phyloP scores from a whole-genome alignment of 2,329 filamentous ascomycete species.

The Hypoxylon sp. region DNA sequence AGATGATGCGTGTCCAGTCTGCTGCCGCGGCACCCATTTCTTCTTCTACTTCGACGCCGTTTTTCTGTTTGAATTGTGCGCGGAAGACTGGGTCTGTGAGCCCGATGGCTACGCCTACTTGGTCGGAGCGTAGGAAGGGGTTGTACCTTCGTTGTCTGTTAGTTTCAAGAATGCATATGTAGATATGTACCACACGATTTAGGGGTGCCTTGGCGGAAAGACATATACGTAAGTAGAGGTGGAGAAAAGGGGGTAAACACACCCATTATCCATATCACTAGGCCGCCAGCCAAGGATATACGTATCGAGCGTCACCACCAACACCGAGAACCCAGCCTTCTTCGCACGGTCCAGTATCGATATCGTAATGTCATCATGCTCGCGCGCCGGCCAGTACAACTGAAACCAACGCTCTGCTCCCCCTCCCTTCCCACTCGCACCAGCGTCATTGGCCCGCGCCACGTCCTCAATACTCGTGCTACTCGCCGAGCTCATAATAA shows the following conservation, averaged over 20 bases:
- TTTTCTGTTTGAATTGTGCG: constrained; percentile 42
- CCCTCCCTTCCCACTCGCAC: background rate
- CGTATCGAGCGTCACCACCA: constrained; percentile 49
- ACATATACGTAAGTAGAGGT: constrained; percentile 15
- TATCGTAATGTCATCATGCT: constrained; percentile 45
- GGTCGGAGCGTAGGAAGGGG: constrained; percentile 49
- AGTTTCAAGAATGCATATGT: background rate
- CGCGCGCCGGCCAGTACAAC: constrained; percentile 49
- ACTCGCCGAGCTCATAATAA: constrained; percentile 48
- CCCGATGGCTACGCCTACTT: constrained; percentile 48
- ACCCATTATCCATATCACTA: constrained; percentile 47
- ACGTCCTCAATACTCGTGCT: constrained; percentile 50
- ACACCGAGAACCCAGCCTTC: constrained; percentile 43
- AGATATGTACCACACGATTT: too few relatives aligned
- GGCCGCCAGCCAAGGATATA: constrained; percentile 50
- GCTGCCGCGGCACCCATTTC: constrained; percentile 43
- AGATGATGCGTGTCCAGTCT: constrained; percentile 49
- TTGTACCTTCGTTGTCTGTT: constrained; percentile 43
- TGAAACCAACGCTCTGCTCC: constrained; percentile 45
- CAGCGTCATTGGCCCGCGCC: constrained; percentile 45
- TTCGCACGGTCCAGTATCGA: constrained; percentile 45
- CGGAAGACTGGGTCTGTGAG: constrained; percentile 49
- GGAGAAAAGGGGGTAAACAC: background rate
- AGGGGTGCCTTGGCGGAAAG: background rate
- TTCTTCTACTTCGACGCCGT: constrained; percentile 43